Conservation (phyloP, 164 flowering plant genomes). For the Berberis vulgaris region DNA sequence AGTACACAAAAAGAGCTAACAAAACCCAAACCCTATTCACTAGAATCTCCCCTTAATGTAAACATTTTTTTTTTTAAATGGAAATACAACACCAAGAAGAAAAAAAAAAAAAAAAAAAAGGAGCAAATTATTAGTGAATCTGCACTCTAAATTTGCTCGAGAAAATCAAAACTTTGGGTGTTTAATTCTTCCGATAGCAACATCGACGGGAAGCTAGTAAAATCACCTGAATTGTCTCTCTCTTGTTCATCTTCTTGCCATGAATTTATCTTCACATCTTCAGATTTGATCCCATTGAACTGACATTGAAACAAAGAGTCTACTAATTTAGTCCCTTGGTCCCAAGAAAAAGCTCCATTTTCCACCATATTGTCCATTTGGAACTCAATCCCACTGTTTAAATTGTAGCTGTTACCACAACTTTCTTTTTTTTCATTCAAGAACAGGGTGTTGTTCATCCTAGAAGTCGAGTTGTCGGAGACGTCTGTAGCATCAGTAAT, state of each 20-base stretch:
- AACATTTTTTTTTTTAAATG: no score
- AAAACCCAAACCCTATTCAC: no score
- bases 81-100: neutral
- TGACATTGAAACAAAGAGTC: constrained; percentile 45
- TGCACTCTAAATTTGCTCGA: constrained; percentile 42
- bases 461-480: constrained; percentile 37
- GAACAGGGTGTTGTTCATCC: constrained; percentile 16
- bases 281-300: constrained; percentile 33
- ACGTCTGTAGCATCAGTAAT: constrained; percentile 25
- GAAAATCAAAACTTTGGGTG: constrained; percentile 32
- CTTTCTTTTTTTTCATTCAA: constrained; percentile 32
- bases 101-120: neutral
- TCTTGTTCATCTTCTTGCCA: constrained; percentile 36
- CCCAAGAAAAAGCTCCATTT: constrained; percentile 35
- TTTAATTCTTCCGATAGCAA: constrained; percentile 43
- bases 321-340: constrained; percentile 20
- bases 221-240: constrained; percentile 24
- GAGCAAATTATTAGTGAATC: constrained; percentile 9
- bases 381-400: constrained; percentile 23
- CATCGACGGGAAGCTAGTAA: constrained; percentile 31
- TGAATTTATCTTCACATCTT: constrained; percentile 29
- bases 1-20: no score
- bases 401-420: constrained; percentile 37
- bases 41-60: no score
- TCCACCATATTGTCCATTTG: constrained; percentile 28